phyloP scores from a whole-genome alignment of 805 yeast genomes.

The Saturnispora bothae region DNA sequence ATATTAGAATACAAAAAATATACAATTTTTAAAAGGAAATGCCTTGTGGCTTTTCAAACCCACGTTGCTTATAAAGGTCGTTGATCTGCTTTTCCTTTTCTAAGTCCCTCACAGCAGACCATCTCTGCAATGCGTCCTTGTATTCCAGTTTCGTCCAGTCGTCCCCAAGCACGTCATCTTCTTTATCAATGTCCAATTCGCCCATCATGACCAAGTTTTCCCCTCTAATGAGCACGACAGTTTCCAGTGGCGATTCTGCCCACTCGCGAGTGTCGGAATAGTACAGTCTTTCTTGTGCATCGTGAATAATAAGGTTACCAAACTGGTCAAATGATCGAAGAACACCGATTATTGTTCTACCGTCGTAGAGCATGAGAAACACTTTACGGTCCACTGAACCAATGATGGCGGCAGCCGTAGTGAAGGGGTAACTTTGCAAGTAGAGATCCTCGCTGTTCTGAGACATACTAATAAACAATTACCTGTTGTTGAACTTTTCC shows the following conservation, averaged over 20 bases:
- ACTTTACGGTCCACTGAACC: conserved; percentile 76
- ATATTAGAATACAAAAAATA: too few species aligned
- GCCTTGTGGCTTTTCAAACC: conserved; percentile 5
- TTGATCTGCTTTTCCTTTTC: background rate
- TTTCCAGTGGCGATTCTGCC: conserved; percentile 54
- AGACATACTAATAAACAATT: conserved; percentile 4
- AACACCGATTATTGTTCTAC: conserved; percentile 78
- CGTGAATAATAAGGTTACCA: conserved; percentile 87
- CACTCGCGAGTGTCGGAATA: conserved; percentile 39
- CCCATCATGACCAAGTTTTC: conserved; percentile 93
- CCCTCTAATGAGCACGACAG: conserved; percentile 85
- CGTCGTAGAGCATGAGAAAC: conserved; percentile 81
- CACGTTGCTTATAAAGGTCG: background rate
- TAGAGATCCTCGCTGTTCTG: conserved; percentile 39
- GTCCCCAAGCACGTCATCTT: conserved; percentile 52
- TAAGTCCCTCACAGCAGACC: conserved; percentile 13
- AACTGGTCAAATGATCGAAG: conserved; percentile 93
- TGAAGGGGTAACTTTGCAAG: conserved; percentile 71
- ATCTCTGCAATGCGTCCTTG: conserved; percentile 42
- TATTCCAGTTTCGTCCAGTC: conserved; percentile 48
- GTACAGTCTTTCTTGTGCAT: conserved; percentile 77
- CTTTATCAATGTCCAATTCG: conserved; percentile 81
- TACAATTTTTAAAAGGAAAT: background rate
- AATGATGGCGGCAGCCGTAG: conserved; percentile 83
- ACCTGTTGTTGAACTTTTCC: too few species aligned